These are phyloP conservation scores for Aspergillus eucalypticola DNA, from an alignment of 2,329 filamentous ascomycete species.

Conservation along the genomic window DNA sequence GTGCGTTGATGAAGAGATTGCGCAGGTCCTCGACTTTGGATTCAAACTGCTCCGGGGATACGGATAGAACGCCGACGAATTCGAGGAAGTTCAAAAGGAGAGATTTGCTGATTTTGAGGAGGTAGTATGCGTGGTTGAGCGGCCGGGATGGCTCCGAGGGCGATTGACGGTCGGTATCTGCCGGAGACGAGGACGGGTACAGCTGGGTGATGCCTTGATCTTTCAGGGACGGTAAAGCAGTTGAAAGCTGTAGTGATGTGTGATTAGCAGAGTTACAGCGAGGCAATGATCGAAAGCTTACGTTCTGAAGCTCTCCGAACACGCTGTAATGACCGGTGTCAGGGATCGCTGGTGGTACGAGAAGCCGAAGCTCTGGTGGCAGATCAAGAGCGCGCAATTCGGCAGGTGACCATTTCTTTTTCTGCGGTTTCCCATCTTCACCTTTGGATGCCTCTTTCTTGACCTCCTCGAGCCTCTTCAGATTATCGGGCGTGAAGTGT, in stretches of 20 bases:
- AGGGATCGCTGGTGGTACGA: constrained; percentile 80
- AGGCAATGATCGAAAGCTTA: constrained; percentile 30
- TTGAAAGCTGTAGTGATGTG: constrained; percentile 45
- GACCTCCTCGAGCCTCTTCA: constrained; percentile 58
- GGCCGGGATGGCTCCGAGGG: constrained; percentile 38
- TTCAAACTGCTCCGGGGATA: constrained; percentile 66
- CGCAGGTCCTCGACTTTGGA: constrained; percentile 76
- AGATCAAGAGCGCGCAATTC: constrained; percentile 50
- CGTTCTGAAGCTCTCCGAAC: constrained; percentile 69
- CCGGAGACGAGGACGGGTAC: constrained; percentile 52
- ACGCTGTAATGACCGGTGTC: constrained; percentile 68
- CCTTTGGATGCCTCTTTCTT: constrained; percentile 42
- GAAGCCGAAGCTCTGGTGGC: constrained; percentile 70
- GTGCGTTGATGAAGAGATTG: constrained; percentile 84
- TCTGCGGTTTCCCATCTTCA: constrained; percentile 30
- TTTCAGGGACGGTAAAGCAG: constrained; percentile 66
- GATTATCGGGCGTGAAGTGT: constrained; percentile 76
- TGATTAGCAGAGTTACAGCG: background rate
- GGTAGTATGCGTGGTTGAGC: constrained; percentile 57
- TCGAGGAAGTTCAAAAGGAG: constrained; percentile 87
- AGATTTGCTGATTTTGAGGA: constrained; percentile 79
- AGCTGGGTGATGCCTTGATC: constrained; percentile 72
- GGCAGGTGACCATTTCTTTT: constrained; percentile 36
- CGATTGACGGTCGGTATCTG: constrained; percentile 60
- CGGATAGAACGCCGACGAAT: constrained; percentile 69